These are phyloP conservation scores for Tylopilus sp. DNA, from an alignment of 768 basidiomycete genomes.

Conservation along the genomic window DNA sequence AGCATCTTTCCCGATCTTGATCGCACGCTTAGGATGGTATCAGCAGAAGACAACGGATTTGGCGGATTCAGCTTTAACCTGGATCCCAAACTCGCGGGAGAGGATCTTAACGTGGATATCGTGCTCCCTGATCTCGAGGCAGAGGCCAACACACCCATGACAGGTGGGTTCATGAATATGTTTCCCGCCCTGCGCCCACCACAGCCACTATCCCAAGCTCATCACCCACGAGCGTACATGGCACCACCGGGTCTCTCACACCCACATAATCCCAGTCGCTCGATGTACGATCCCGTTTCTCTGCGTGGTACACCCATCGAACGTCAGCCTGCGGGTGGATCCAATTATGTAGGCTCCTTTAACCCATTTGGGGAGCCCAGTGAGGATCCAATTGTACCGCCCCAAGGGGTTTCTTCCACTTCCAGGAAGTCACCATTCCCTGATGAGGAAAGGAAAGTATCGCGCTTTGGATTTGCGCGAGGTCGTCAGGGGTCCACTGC, in stretches of 20 bases:
- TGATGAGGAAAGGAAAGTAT: conserved; percentile 63
- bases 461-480: conserved; percentile 78
- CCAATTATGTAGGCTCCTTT: conserved; percentile 70
- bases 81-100: conserved; percentile 68
- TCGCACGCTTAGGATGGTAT: conserved; percentile 72
- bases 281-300: conserved; percentile 54
- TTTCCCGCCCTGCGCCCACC: conserved; percentile 59
- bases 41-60: conserved; percentile 55
- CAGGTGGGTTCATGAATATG: conserved; percentile 63
- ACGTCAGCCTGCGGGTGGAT: conserved; percentile 42
- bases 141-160: conserved; percentile 52
- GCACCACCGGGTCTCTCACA: conserved; percentile 55
- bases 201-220: conserved; percentile 18
- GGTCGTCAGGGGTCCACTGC: conserved; percentile 59
- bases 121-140: conserved; percentile 47
- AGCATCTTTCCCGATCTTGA: conserved; percentile 90
- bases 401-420: conserved; percentile 30
- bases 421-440: conserved; percentile 43
- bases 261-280: conserved; percentile 43
- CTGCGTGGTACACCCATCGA: conserved; percentile 41
- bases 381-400: conserved; percentile 42
- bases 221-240: conserved; percentile 34
- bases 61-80: conserved; percentile 84
- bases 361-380: conserved; percentile 70
- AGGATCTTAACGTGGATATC: conserved; percentile 37